Evolutionary conservation across 1,284 basidiomycete species (phyloP), one percentile per base, ranked within the genome.

Genomic region (Fomitopsis schrenkii): DNA sequence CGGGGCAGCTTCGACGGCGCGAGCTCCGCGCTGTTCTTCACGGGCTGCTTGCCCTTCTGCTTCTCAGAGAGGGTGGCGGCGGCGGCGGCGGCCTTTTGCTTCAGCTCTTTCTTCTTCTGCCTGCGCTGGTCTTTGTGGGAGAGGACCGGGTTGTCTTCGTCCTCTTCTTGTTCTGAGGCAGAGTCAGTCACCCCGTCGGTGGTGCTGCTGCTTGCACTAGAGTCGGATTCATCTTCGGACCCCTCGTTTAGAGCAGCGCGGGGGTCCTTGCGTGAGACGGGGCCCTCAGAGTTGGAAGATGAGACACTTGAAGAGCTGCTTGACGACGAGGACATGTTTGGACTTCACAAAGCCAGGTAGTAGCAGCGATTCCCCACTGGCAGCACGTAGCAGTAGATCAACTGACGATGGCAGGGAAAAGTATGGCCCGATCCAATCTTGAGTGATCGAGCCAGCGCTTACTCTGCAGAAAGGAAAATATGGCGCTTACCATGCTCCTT

Each of bases 101-200:
- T 69, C 59, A 79, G 73, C 60, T 79, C 76, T 61, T 78, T 80
- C 72, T 80, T 84, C 75, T 85, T 89, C 72, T 85, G 82, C 57
- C 80, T 79, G 50, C 90, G 80, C 62, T 80, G 82, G 71, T 90
- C 87, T 12, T 87, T 87, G 72, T 91, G 90, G 2, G 90, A 93
- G 60, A 91, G 80, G 5, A 83, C 85, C 19, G 81, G 79, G 7
- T 68, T 73, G n/a, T 82, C 80, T 15, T 70, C 67, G 10, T 53
- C 50, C 33, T 54, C 52, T 7, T 38, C 33, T 36, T 36, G 30
- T 5, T 19, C 50, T 6, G 45, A 26, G 7, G 45, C 22, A n/a
- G 45, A 30, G 28, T 38, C 33, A 9, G 12, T 9, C 33, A 36
- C 50, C 1, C 4, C 8, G 9, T 54, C 52, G 36, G 7, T 22